Percentiles rank a stretch among this genome's conserved stretches.
phyloP scores from a whole-genome alignment of 495 filamentous ascomycete species.

The Sordaria brevicollis region DNA sequence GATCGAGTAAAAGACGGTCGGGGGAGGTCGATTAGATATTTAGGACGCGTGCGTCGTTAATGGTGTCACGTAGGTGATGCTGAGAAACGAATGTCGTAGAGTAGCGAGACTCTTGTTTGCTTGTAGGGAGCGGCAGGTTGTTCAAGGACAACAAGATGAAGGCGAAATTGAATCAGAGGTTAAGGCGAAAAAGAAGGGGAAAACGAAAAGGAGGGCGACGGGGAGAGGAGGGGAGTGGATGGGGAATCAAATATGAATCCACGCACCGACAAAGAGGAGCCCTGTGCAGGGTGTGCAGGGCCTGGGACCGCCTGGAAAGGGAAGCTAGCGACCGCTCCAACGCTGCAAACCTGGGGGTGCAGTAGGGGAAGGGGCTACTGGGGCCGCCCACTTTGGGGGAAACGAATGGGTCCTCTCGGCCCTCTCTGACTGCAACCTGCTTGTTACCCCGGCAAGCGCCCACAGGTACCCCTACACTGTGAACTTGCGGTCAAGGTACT shows the following conservation, averaged over 20 bases:
- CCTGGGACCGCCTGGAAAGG: neutral
- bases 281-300: neutral
- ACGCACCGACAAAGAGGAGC: neutral
- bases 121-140: slow-evolving; percentile 17
- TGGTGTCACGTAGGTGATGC: slow-evolving; percentile 4
- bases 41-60: neutral
- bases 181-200: slow-evolving; percentile 7
- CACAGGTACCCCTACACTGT: slow-evolving; percentile 8
- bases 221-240: slow-evolving; percentile 14
- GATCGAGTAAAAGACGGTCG: neutral
- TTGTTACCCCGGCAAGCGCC: neutral
- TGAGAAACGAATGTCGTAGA: slow-evolving; percentile 24
- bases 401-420: slow-evolving; percentile 2
- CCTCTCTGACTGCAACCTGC: slow-evolving; percentile 1
- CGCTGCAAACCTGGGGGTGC: slow-evolving; percentile 6
- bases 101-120: slow-evolving; percentile 16
- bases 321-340: slow-evolving; percentile 9
- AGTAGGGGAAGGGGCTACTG: neutral
- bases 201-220: neutral
- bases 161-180: neutral
- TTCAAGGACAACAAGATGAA: slow-evolving; percentile 3
- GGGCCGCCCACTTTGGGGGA: slow-evolving; percentile 3
- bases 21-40: neutral
- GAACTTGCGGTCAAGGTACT: slow-evolving; percentile 8
- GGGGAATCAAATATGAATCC: slow-evolving; percentile 7